Base-by-base conservation (phyloP, 2,329 filamentous ascomycete genomes). In the Didymella sp. region DNA sequence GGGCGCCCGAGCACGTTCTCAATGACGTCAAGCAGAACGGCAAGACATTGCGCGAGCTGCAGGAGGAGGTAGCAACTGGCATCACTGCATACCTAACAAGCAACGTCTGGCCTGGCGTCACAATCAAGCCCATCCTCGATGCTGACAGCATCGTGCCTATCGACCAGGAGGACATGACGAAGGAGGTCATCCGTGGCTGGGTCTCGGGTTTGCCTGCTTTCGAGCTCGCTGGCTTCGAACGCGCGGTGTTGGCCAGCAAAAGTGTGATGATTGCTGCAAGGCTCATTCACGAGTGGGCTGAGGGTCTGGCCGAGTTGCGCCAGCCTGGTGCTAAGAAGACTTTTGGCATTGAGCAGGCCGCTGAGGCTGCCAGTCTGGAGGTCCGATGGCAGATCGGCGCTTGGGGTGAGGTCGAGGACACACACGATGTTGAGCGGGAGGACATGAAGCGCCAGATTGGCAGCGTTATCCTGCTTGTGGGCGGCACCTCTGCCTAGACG, bases 371-470 rank as follows among this genome's bases (percentile, higher is more conserved):
- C 6, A 96, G 85, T 68, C 75, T 96, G 38, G 95, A 99, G 80
- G 91, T 96, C 15, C 83, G 86, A 62, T 97, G 92, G 89, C 95
- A 99, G 83, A 96, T 89, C 1, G 81, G 85, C 25, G 88, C 90
- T 77, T 98, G 95, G 94, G 95, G 95, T 8, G 93, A 96, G 81
- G 95, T 99, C 0, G 95, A 99, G 76, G 93, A 99, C 77, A 96
- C 93, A 25, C 95, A 99, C 78, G 95, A 99, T 80, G 95, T 99
- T 1, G 90, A 96, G 69, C 90, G 88, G 76, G 94, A 96, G 77
- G 95, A 99, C 76, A 67, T 98, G 63, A 85, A 87, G 72, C 84
- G 94, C 69, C 95, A 98, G 79, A 79, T 98, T 58, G 95, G 94
- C 13, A 96, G 92, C 73, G 90, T 92, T 11, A 83, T 96, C 15